Base-by-base conservation (phyloP, 352 stramenopile species). In the Globisporangium irregulare region DNA sequence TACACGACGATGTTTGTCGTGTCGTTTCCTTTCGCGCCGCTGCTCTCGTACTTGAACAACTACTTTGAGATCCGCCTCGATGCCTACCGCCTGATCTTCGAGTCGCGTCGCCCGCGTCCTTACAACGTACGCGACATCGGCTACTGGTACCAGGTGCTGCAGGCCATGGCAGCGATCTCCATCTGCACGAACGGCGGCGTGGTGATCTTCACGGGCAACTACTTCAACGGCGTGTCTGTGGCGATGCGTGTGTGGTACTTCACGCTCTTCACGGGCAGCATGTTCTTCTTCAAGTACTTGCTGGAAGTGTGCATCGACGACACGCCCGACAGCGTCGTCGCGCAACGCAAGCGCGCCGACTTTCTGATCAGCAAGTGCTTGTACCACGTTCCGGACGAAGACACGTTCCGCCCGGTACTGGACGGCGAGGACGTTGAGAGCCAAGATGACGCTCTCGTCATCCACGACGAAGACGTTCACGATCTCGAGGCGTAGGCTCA, bases 121-220 rank as follows among this genome's bases (percentile, higher is more conserved):
- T 78, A 80, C 46, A 88, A 86, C 46, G 87, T 94, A 24, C 78
- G 92, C 59, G 84, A 89, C 74, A 97, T 98, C 73, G 94, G 95
- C 62, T 94, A 96, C 70, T 99, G 95, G 95, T 97, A 95, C 69
- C 73, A 86, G 34, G 84, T 98, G 58, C 73, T 98, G 48, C 82
- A 97, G 68, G 77, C 80, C 25, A 95, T 98, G 38, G 86, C 94
- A 46, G 95, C 88, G 67, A 89, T 96, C 66, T 92, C 90, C 18
- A 93, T 98, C 38, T 88, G 96, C 65, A 98, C 94, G 1, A 99
- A 99, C 73, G 91, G 82, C 63, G 86, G 92, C 20, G 83, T 98
- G 10, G 91, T 98, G 73, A 92, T 97, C 63, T 98, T 98, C 77
- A 97, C 94, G 20, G 89, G 81, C 54, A 83, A 92, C 59, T 93